A percentile compares a stretch with the other conserved stretches of the same genome.
phyloP scores from a whole-genome alignment of 2,329 filamentous ascomycete genomes.

The Xylariales sp. region DNA sequence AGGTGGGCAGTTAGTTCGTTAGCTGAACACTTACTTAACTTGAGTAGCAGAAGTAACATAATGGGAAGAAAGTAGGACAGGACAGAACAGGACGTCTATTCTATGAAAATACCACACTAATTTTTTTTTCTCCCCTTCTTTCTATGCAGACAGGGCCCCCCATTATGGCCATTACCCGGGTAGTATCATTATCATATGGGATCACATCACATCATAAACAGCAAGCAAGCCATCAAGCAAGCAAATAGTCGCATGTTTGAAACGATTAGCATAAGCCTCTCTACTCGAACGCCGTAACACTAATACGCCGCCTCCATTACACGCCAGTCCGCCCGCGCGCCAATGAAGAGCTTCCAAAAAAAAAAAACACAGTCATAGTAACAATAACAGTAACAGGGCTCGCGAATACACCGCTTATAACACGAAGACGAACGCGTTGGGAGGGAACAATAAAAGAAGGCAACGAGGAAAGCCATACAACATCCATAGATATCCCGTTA shows the following conservation, averaged over 20 bases:
- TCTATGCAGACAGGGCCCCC: too few species aligned
- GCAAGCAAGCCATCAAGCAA: neutral
- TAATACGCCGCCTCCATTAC: conserved; percentile 8
- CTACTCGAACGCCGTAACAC: conserved; percentile 10
- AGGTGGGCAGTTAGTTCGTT: neutral
- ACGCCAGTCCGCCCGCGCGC: neutral
- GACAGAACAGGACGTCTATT: neutral
- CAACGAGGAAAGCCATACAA: too few species aligned
- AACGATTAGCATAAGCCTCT: conserved; percentile 6
- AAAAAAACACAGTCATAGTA: neutral
- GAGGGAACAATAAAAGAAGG: too few species aligned
- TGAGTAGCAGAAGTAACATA: neutral
- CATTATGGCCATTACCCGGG: too few species aligned
- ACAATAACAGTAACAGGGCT: neutral
- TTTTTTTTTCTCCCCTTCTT: too few species aligned
- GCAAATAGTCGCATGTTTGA: neutral
- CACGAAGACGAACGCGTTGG: too few species aligned
- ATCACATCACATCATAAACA: neutral
- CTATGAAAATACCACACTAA: neutral
- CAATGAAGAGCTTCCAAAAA: neutral
- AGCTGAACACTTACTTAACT: too few species aligned
- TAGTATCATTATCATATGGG: neutral
- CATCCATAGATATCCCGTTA: neutral
- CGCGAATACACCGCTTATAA: neutral
- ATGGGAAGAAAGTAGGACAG: neutral